These are phyloP conservation scores for Petunia secreta DNA, from an alignment of 257 asterid genomes.

Conservation along the genomic window DNA sequence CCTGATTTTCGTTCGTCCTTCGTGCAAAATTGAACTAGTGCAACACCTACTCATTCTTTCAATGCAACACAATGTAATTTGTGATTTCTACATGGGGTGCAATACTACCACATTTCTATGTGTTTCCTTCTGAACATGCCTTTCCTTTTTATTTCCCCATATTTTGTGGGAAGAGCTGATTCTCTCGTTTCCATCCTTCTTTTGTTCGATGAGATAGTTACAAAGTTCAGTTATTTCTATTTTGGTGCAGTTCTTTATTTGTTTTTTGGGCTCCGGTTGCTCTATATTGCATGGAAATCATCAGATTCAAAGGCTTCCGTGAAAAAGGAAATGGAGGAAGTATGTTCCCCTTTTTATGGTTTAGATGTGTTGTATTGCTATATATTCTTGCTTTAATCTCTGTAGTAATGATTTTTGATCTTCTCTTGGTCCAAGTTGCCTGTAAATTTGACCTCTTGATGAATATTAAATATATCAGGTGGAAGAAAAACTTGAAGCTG, in stretches of 20 bases:
- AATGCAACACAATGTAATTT: background rate
- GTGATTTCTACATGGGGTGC: background rate
- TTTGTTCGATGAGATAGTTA: background rate
- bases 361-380: background rate
- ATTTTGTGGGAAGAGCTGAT: background rate
- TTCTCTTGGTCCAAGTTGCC: background rate
- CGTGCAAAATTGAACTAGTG: background rate
- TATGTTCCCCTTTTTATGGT: conserved; percentile 36
- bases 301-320: conserved; percentile 87
- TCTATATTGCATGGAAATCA: conserved; percentile 88
- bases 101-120: background rate
- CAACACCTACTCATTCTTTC: background rate
- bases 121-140: background rate
- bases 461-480: conserved; percentile 47
- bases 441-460: background rate
- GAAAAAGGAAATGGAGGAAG: conserved; percentile 94
- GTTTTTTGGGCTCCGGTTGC: conserved; percentile 90
- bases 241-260: conserved; percentile 78
- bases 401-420: background rate
- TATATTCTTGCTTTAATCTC: background rate
- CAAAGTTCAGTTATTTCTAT: background rate
- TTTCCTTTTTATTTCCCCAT: conserved; percentile 15
- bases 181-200: background rate
- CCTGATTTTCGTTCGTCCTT: background rate
- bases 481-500: conserved; percentile 86